Conservation (phyloP, 1,139 yeast genomes). For the Nakaseomyces glabratus region DNA sequence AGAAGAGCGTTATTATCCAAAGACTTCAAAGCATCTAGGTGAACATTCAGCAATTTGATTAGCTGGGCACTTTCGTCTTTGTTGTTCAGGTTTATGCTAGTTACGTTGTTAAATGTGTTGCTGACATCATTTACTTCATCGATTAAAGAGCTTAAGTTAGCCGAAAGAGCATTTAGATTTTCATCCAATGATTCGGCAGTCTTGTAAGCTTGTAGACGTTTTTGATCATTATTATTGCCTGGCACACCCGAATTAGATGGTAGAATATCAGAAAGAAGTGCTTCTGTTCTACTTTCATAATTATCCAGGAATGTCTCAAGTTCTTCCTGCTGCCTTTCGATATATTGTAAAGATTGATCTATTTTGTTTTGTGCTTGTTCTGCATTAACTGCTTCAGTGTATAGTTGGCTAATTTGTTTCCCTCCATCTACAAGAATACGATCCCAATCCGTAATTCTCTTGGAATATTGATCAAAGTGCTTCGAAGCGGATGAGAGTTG, state of each 20-base stretch:
- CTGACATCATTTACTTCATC: conserved; percentile 82
- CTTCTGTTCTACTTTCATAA: conserved; percentile 79
- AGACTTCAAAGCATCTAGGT: conserved; percentile 81
- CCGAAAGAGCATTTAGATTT: conserved; percentile 67
- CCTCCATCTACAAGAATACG: conserved; percentile 74
- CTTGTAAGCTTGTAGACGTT: conserved; percentile 82
- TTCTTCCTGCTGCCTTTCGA: conserved; percentile 89
- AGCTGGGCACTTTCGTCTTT: conserved; percentile 42
- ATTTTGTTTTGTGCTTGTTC: conserved; percentile 78
- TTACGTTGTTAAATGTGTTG: conserved; percentile 63
- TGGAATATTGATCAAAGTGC: conserved; percentile 70
- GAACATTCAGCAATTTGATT: conserved; percentile 76
- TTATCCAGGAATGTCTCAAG: conserved; percentile 72
- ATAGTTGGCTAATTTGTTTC: conserved; percentile 69
- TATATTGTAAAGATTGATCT: conserved; percentile 78
- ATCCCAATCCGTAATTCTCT: conserved; percentile 78
- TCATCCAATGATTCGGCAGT: conserved; percentile 82
- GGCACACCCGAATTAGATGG: conserved; percentile 30
- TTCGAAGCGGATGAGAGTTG: conserved; percentile 66
- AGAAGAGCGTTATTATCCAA: conserved; percentile 65
- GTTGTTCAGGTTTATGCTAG: conserved; percentile 35
- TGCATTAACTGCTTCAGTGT: conserved; percentile 70
- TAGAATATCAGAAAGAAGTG: conserved; percentile 37
- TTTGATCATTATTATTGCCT: conserved; percentile 49
- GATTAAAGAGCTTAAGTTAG: conserved; percentile 66